phyloP scores from a whole-genome alignment of 306 rosid species.

The Cicer arietinum region DNA sequence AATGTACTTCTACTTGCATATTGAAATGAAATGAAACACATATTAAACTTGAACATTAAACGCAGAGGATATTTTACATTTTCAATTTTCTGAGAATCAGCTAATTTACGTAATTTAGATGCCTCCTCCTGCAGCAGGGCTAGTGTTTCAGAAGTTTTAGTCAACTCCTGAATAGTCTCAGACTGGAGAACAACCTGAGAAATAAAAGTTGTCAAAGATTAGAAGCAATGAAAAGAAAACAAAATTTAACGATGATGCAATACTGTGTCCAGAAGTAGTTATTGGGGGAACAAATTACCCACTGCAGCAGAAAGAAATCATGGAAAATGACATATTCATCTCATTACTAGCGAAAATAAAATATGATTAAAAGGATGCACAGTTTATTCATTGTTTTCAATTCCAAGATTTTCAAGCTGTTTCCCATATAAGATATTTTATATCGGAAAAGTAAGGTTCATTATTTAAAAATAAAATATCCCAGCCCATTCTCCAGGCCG shows the following conservation, averaged over 20 bases:
- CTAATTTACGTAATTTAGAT: constrained; percentile 65
- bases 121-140: constrained; percentile 76
- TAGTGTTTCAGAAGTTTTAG: constrained; percentile 80
- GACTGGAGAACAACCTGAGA: constrained; percentile 92
- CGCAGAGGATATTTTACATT: constrained; percentile 54
- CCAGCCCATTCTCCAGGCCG: too few species aligned
- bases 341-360: background rate
- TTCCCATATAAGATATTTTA: background rate
- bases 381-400: background rate
- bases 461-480: too few species aligned
- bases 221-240: constrained; percentile 3
- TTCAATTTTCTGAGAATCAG: constrained; percentile 62
- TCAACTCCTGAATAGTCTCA: constrained; percentile 93
- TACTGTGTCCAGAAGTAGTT: background rate
- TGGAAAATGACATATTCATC: background rate
- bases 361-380: background rate
- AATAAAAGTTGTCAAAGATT: constrained; percentile 30
- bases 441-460: background rate
- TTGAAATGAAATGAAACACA: constrained; percentile 13
- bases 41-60: background rate
- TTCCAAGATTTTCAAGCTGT: background rate
- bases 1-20: background rate
- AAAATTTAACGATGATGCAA: background rate
- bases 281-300: background rate
- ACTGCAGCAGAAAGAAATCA: constrained; percentile 17